phyloP scores from a whole-genome alignment of 306 rosid genomes.

The Alnus rubra region DNA sequence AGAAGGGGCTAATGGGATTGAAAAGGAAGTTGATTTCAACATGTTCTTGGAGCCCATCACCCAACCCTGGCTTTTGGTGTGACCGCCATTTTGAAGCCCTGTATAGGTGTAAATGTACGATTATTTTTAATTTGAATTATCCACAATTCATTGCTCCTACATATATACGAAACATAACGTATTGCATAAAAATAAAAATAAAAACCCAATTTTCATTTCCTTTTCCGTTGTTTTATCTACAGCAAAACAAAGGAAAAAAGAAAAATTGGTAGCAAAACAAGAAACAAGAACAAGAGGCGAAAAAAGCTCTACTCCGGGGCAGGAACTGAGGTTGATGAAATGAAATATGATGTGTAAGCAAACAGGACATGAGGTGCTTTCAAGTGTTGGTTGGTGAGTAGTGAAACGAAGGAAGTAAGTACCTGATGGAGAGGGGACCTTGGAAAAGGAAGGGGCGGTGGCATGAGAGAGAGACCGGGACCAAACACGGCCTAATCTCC shows the following conservation, averaged over 20 bases:
- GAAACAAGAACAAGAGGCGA: background rate
- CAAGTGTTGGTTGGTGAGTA: background rate
- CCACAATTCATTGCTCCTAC: background rate
- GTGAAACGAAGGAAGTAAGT: background rate
- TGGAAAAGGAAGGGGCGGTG: background rate
- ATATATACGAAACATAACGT: background rate
- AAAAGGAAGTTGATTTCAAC: slow-evolving; percentile 34
- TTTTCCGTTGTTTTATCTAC: background rate
- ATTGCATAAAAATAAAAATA: background rate
- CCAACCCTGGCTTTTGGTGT: background rate
- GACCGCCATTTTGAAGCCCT: background rate
- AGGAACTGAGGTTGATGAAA: background rate
- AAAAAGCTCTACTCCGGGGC: background rate
- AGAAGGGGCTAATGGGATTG: slow-evolving; percentile 32
- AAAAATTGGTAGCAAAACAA: background rate
- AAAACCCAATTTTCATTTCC: background rate
- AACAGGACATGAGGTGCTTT: background rate
- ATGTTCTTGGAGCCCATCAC: slow-evolving; percentile 50
- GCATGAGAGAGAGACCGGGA: background rate
- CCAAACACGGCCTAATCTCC: background rate
- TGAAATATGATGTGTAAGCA: no score
- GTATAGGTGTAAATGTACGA: background rate
- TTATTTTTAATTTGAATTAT: background rate
- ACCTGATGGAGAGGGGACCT: background rate
- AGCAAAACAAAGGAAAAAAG: background rate